Conservation (phyloP, 352 stramenopile species). For the Phytopythium aichiense region DNA sequence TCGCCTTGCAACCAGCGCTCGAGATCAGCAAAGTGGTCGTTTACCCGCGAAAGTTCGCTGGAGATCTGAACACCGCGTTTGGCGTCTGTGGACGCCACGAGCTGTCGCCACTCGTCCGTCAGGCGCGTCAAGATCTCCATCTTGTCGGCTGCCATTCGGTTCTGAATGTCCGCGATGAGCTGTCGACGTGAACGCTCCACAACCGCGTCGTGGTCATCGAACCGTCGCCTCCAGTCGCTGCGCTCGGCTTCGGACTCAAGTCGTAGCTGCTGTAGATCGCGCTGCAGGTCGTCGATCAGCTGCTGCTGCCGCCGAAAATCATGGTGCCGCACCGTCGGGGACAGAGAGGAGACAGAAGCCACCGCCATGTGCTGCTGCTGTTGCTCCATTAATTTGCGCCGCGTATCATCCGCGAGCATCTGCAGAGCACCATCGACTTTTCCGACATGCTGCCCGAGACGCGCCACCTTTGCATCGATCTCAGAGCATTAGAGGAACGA, state of each 20-base stretch:
- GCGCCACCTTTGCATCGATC: slow-evolving; percentile 16
- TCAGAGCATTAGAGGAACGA: neutral
- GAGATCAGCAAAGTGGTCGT: slow-evolving; percentile 53
- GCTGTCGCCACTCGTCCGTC: slow-evolving; percentile 50
- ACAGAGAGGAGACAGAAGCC: slow-evolving; percentile 4
- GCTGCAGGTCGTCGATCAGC: slow-evolving; percentile 27
- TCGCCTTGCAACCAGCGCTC: slow-evolving; percentile 57
- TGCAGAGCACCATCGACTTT: slow-evolving; percentile 27
- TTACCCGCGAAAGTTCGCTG: slow-evolving; percentile 46
- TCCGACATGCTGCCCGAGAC: slow-evolving; percentile 47
- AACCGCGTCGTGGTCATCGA: slow-evolving; percentile 16
- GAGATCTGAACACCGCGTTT: slow-evolving; percentile 48
- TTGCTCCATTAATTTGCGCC: slow-evolving; percentile 36
- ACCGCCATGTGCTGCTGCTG: slow-evolving; percentile 22
- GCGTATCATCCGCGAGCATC: slow-evolving; percentile 26
- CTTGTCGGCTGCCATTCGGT: slow-evolving; percentile 44
- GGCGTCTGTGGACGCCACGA: slow-evolving; percentile 36
- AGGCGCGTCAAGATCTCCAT: slow-evolving; percentile 37
- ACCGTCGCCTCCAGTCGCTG: slow-evolving; percentile 40
- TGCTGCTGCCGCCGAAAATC: slow-evolving; percentile 20
- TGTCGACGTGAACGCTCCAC: slow-evolving; percentile 13
- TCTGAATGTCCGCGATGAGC: slow-evolving; percentile 27
- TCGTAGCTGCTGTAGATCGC: slow-evolving; percentile 40
- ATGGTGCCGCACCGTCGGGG: slow-evolving; percentile 13
- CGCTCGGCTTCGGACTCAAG: slow-evolving; percentile 54